Evolutionary conservation across 1,284 basidiomycete species (phyloP).

Genomic region (Vanrija humicola): DNA sequence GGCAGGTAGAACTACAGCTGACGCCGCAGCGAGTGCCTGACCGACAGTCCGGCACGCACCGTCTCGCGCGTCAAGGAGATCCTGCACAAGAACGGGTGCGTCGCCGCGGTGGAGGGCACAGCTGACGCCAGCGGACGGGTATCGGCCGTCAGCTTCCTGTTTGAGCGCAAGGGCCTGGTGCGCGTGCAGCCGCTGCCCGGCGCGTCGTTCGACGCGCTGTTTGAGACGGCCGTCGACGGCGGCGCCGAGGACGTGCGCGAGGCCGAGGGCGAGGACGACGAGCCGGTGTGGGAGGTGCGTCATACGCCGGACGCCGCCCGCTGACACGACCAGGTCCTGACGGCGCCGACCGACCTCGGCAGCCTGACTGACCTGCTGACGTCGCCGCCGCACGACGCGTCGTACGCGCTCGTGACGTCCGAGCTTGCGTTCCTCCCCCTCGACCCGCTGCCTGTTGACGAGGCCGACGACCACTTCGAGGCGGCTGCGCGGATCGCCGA

Average conservation of each 20-base stretch:
- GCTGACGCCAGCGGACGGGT: constrained; percentile 58
- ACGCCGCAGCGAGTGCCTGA: constrained; percentile 63
- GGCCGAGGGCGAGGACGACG: constrained; percentile 26
- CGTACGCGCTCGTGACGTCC: constrained; percentile 26
- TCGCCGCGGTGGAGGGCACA: constrained; percentile 4
- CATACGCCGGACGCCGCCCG: not conserved
- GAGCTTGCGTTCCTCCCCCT: constrained; percentile 39
- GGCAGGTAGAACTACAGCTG: constrained; percentile 18
- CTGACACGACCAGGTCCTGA: constrained; percentile 25
- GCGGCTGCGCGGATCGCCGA: constrained; percentile 28
- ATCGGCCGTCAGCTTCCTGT: constrained; percentile 72
- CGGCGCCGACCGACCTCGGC: constrained; percentile 30
- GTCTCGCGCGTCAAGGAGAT: constrained; percentile 62
- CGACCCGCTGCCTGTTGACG: constrained; percentile 27
- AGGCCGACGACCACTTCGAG: constrained; percentile 34
- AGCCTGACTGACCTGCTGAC: constrained; percentile 22
- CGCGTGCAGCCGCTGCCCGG: constrained; percentile 53
- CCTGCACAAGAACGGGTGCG: constrained; percentile 60
- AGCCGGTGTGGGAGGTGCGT: constrained; percentile 28
- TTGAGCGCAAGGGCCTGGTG: constrained; percentile 64
- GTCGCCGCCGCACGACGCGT: constrained; percentile 13
- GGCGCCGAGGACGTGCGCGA: constrained; percentile 54
- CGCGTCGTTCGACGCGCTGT: constrained; percentile 42
- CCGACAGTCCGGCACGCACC: constrained; percentile 69
- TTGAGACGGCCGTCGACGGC: constrained; percentile 45